Evolutionary conservation across 1,139 yeast genomes (phyloP).

Genomic region (Magnusiomyces paraingens): DNA sequence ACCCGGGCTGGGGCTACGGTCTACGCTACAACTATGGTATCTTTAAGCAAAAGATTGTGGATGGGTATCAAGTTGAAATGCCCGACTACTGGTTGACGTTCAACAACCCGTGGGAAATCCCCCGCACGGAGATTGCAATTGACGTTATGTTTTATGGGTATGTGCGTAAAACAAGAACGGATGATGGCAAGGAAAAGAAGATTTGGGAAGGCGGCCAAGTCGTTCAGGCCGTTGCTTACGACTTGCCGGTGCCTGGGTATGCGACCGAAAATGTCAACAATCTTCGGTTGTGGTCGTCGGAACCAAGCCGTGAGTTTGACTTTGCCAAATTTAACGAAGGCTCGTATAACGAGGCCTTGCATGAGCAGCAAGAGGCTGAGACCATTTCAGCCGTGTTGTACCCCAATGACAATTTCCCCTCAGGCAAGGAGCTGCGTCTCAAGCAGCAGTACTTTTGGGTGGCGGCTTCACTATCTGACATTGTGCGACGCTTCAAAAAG

Average conservation of each 20-base stretch:
- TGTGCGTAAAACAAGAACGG: slow-evolving; percentile 56
- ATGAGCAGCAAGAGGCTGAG: slow-evolving; percentile 81
- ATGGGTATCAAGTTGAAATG: slow-evolving; percentile 92
- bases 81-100: slow-evolving; percentile 92
- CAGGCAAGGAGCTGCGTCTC: slow-evolving; percentile 86
- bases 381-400: slow-evolving; percentile 86
- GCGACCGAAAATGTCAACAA: slow-evolving; percentile 80
- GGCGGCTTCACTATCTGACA: slow-evolving; percentile 86
- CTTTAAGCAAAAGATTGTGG: slow-evolving; percentile 81
- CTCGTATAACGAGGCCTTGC: slow-evolving; percentile 80
- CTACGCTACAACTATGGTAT: slow-evolving; percentile 90
- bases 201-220: slow-evolving; percentile 87
- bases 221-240: slow-evolving; percentile 86
- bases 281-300: slow-evolving; percentile 83
- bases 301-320: slow-evolving; percentile 88
- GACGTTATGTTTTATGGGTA: slow-evolving; percentile 92
- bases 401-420: slow-evolving; percentile 87
- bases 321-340: slow-evolving; percentile 89
- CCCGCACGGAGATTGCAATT: slow-evolving; percentile 77
- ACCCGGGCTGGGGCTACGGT: slow-evolving; percentile 97
- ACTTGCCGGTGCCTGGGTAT: slow-evolving; percentile 90
- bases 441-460: slow-evolving; percentile 98
- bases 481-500: slow-evolving; percentile 84
- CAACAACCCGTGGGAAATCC: slow-evolving; percentile 90
- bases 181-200: slow-evolving; percentile 46